Evolutionary conservation across 2,329 filamentous ascomycete species (phyloP), one percentile per base, ranked within the genome.

Genomic region (Aspergillus ochraceoroseus): DNA sequence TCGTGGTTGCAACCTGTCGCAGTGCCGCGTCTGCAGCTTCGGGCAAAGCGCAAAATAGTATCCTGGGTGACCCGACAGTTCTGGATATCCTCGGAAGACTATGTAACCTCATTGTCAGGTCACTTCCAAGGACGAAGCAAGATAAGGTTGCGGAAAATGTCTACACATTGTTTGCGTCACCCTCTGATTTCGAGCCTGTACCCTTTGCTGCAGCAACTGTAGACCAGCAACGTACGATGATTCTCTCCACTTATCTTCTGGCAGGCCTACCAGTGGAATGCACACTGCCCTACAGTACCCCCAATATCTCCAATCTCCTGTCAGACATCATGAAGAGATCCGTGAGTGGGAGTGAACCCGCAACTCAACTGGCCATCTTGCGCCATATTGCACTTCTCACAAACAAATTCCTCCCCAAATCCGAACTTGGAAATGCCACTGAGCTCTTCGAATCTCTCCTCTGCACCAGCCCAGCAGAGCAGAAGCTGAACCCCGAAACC

Each of bases 1-100:
- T 79, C 18, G 70, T 75, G 1, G 60, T 71, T 29, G 59, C 62
- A 17, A 54, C 73, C 12, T 67, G 63, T 37, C 59, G 59, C 19
- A 64, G 57, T 37, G 63, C 62, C n/a, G 63, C 66, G 5, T 57
- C 56, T 18, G 56, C 61, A 5, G 61, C 68, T 5, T 56, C 53
- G 29, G 60, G 59, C 1, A 54, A 58, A 9, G 48, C 49, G 4
- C 57, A 57, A 32, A 64, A 66, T 17, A 62, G 56, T 11, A 59
- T 65, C 14, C 53, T 75, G 53, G 73, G 55, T 20, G 72, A 81
- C 48, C 68, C 75, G 35, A 62, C 64, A 4, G 71, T 76, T 5
- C 61, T 82, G 5, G 77, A 83, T 43, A 68, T 79, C 5, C 69
- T 82, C 12, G 80, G 80, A 14, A 70, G 76, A 29, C 70, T 83